These are phyloP conservation scores for Cardamine resedifolia DNA, from an alignment of 345 rosid species.

Conservation along the genomic window DNA sequence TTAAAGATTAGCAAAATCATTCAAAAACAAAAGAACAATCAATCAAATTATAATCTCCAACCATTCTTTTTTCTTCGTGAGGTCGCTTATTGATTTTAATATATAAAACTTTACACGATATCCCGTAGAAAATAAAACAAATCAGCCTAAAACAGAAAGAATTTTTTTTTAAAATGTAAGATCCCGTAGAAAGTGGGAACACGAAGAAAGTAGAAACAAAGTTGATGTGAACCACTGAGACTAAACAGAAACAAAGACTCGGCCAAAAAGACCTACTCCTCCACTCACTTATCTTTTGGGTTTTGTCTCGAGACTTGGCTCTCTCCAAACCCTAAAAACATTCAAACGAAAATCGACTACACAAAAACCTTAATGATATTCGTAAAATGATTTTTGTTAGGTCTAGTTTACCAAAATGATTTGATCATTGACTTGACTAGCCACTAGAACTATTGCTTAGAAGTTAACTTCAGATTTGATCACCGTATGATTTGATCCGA, in stretches of 20 bases:
- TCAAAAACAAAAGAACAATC: conserved; percentile 26
- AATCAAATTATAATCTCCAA: not conserved
- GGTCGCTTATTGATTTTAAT: not conserved
- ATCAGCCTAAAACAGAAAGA: not conserved
- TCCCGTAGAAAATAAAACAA: not conserved
- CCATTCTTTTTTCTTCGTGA: not conserved
- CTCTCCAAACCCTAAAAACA: conserved; percentile 6
- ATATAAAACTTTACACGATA: conserved; percentile 24
- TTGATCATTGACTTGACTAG: conserved; percentile 27
- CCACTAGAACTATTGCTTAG: conserved; percentile 27
- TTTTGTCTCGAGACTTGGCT: conserved; percentile 25
- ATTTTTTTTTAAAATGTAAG: too few relatives aligned
- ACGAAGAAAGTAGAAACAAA: conserved; percentile 31
- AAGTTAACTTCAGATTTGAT: conserved; percentile 1
- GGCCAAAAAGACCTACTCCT: conserved; percentile 36
- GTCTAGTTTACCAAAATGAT: not conserved
- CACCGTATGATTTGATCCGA: conserved; percentile 1
- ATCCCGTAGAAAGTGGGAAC: conserved; percentile 38
- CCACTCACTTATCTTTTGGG: conserved; percentile 37
- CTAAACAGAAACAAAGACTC: conserved; percentile 32
- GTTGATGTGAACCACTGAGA: conserved; percentile 35
- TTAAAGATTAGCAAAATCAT: conserved; percentile 7
- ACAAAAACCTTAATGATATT: not conserved
- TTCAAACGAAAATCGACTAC: conserved; percentile 21
- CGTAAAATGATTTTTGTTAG: not conserved